Conservation (phyloP, 2,329 filamentous ascomycete species). For the Alternaria brassicae region DNA sequence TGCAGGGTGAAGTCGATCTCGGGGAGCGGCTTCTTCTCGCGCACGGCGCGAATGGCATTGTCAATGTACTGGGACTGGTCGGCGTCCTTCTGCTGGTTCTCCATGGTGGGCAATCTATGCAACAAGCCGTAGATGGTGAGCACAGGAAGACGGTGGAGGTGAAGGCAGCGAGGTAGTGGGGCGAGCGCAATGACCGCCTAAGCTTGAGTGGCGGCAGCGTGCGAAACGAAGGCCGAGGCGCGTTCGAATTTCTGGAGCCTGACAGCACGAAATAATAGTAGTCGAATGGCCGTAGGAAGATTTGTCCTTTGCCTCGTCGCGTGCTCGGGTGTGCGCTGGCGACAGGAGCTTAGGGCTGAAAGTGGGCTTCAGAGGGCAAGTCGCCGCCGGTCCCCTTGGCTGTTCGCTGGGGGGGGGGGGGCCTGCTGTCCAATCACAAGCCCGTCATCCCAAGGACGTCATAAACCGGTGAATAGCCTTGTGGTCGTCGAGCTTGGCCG, state of each 20-base stretch:
- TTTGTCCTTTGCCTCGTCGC: constrained; percentile 35
- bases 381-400: constrained; percentile 12
- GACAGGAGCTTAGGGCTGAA: constrained; percentile 32
- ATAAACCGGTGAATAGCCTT: constrained; percentile 23
- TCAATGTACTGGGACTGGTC: constrained; percentile 66
- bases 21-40: constrained; percentile 91
- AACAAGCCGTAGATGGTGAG: constrained; percentile 29
- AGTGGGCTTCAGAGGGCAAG: constrained; percentile 22
- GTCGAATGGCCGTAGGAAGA: constrained; percentile 7
- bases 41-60: constrained; percentile 89
- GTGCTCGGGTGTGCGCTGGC: constrained; percentile 37
- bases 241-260: constrained; percentile 22
- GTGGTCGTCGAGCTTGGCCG: not conserved
- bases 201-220: constrained; percentile 43
- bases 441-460: constrained; percentile 16
- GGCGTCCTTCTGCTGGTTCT: constrained; percentile 42
- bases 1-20: constrained; percentile 99
- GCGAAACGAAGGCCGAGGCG: constrained; percentile 43
- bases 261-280: constrained; percentile 24
- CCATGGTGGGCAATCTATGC: constrained; percentile 43
- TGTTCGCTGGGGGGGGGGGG: constrained; percentile 11
- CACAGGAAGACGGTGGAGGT: constrained; percentile 33
- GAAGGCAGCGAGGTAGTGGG: constrained; percentile 43
- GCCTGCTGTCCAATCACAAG: constrained; percentile 20
- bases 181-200: constrained; percentile 38